phyloP scores from a whole-genome alignment of 345 rosid genomes.

The Aquilaria yunnanensis region DNA sequence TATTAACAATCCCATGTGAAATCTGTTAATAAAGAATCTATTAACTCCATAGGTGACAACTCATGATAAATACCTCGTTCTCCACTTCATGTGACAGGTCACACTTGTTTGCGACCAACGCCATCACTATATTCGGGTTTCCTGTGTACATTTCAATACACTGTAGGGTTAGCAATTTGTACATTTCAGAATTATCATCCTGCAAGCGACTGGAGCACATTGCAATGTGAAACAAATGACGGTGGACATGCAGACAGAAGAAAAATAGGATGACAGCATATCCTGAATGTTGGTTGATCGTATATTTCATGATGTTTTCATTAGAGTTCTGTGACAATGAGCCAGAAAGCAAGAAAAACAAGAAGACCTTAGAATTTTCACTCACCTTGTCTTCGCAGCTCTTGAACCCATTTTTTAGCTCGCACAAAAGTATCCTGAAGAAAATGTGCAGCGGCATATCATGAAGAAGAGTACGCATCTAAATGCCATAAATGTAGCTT shows the following conservation, averaged over 20 bases:
- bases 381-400: conserved; percentile 63
- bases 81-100: conserved; percentile 48
- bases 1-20: conserved; percentile 14
- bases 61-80: conserved; percentile 34
- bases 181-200: too few species aligned
- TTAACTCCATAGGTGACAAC: background rate
- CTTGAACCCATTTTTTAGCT: conserved; percentile 66
- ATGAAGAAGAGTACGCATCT: background rate
- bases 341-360: too few species aligned
- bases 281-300: too few species aligned
- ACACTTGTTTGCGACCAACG: conserved; percentile 57
- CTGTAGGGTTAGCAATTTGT: too few species aligned
- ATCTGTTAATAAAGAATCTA: background rate
- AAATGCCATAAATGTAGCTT: background rate
- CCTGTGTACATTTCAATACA: conserved; percentile 19
- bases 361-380: too few species aligned
- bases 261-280: too few species aligned
- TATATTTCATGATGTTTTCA: too few species aligned
- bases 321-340: too few species aligned
- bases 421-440: conserved; percentile 50
- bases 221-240: too few species aligned
- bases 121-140: conserved; percentile 52
- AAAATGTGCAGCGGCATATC: background rate
- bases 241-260: too few species aligned
- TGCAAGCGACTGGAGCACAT: too few species aligned